phyloP scores from a whole-genome alignment of 768 basidiomycete species.

The Boletus subcaerulescens region DNA sequence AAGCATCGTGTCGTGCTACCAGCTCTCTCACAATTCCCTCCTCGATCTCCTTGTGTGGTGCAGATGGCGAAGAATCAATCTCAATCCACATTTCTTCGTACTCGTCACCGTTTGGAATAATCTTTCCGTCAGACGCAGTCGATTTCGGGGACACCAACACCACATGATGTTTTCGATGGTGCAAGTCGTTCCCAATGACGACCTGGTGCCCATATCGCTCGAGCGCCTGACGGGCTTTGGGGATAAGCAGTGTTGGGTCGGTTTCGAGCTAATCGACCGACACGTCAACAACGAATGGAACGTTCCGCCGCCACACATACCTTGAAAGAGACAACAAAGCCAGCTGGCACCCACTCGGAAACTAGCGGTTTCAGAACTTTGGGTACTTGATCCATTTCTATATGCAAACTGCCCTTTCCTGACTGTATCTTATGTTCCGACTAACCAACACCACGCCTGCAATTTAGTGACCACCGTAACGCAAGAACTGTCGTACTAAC shows the following conservation, averaged over 20 bases:
- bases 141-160: slow-evolving; percentile 72
- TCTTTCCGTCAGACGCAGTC: slow-evolving; percentile 10
- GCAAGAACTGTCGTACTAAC: slow-evolving; percentile 42
- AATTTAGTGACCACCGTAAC: neutral
- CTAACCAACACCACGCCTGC: slow-evolving; percentile 37
- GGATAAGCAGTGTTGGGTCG: slow-evolving; percentile 75
- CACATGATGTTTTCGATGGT: slow-evolving; percentile 87
- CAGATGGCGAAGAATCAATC: slow-evolving; percentile 44
- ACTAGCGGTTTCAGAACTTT: slow-evolving; percentile 94
- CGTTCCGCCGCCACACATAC: slow-evolving; percentile 37
- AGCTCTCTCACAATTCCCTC: slow-evolving; percentile 83
- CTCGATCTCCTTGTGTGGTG: slow-evolving; percentile 76
- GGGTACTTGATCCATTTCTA: slow-evolving; percentile 99
- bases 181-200: slow-evolving; percentile 95
- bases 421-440: slow-evolving; percentile 99
- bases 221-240: slow-evolving; percentile 85
- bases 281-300: slow-evolving; percentile 6
- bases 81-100: slow-evolving; percentile 65
- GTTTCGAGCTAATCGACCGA: slow-evolving; percentile 76
- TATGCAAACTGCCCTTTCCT: slow-evolving; percentile 85
- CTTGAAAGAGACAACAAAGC: slow-evolving; percentile 97
- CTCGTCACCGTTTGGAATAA: slow-evolving; percentile 19
- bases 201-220: slow-evolving; percentile 96
- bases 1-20: slow-evolving; percentile 66
- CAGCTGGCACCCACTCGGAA: slow-evolving; percentile 87